Evolutionary conservation across 257 asterid genomes (phyloP).

Genomic region (Anisodus acutangulus): DNA sequence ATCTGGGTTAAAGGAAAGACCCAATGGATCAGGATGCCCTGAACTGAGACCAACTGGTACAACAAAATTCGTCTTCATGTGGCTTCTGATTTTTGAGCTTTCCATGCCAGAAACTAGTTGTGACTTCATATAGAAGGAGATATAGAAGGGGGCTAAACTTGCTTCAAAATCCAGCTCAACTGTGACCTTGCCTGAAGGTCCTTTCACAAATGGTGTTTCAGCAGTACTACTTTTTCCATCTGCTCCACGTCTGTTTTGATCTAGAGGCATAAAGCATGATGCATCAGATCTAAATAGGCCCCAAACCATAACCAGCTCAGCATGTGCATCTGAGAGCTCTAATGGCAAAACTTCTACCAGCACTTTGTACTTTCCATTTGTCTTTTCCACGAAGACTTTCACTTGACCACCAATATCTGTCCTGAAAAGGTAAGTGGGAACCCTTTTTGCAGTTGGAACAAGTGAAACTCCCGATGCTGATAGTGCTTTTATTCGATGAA

Average conservation of each 20-base stretch:
- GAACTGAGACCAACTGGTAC: slow-evolving; percentile 90
- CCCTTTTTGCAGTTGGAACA: slow-evolving; percentile 46
- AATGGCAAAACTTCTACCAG: slow-evolving; percentile 54
- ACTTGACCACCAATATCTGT: slow-evolving; percentile 69
- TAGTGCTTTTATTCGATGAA: slow-evolving; percentile 49
- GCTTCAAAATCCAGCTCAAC: slow-evolving; percentile 71
- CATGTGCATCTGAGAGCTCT: slow-evolving; percentile 41
- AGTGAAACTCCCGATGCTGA: slow-evolving; percentile 47
- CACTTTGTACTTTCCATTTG: slow-evolving; percentile 49
- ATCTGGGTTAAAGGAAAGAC: slow-evolving; percentile 62
- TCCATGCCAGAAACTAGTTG: slow-evolving; percentile 36
- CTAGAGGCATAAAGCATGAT: slow-evolving; percentile 54
- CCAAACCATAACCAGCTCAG: slow-evolving; percentile 65
- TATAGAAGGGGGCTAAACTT: slow-evolving; percentile 66
- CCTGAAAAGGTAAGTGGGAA: slow-evolving; percentile 63
- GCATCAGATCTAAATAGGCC: slow-evolving; percentile 70
- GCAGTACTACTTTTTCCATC: slow-evolving; percentile 38
- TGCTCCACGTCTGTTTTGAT: slow-evolving; percentile 41
- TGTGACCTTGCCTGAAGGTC: slow-evolving; percentile 46
- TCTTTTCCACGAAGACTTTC: slow-evolving; percentile 61
- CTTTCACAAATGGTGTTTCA: slow-evolving; percentile 62
- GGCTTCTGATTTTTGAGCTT: slow-evolving; percentile 62
- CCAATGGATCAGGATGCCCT: slow-evolving; percentile 77
- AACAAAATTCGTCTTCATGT: slow-evolving; percentile 65
- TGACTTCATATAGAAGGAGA: slow-evolving; percentile 67